These are phyloP conservation scores for Coccomyxa sp. DNA, from an alignment of 139 green algal genomes.

Conservation along the genomic window DNA sequence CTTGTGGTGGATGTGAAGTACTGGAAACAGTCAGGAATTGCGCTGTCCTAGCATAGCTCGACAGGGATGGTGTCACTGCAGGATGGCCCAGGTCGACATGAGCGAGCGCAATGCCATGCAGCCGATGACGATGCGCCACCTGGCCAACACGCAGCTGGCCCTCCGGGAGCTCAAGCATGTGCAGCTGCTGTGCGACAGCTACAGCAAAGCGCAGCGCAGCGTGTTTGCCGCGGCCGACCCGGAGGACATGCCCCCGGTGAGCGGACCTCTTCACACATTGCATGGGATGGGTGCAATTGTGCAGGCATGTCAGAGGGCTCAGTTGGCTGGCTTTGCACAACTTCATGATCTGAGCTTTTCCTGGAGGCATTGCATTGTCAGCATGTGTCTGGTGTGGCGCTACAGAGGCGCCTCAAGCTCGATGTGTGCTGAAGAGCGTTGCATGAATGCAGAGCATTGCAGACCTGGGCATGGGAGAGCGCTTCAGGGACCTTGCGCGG, in stretches of 20 bases:
- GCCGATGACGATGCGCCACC: not conserved
- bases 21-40: not conserved
- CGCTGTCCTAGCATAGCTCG: not conserved
- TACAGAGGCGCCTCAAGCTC: not conserved
- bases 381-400: not conserved
- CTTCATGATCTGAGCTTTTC: not conserved
- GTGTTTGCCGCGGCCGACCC: not conserved
- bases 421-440: not conserved
- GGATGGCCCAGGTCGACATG: not conserved
- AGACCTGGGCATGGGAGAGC: not conserved
- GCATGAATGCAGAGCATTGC: not conserved
- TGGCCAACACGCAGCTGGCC: not conserved
- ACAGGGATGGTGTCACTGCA: not conserved
- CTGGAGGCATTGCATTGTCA: too few species aligned
- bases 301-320: not conserved
- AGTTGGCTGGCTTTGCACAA: not conserved
- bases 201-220: not conserved
- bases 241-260: not conserved
- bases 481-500: not conserved
- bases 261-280: not conserved
- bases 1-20: not conserved
- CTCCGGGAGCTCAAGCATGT: constrained; percentile 1
- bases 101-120: not conserved
- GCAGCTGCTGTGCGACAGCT: constrained; percentile 8
- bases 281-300: not conserved